Base-by-base conservation (phyloP, 352 stramenopile genomes). In the Globisporangium polare region DNA sequence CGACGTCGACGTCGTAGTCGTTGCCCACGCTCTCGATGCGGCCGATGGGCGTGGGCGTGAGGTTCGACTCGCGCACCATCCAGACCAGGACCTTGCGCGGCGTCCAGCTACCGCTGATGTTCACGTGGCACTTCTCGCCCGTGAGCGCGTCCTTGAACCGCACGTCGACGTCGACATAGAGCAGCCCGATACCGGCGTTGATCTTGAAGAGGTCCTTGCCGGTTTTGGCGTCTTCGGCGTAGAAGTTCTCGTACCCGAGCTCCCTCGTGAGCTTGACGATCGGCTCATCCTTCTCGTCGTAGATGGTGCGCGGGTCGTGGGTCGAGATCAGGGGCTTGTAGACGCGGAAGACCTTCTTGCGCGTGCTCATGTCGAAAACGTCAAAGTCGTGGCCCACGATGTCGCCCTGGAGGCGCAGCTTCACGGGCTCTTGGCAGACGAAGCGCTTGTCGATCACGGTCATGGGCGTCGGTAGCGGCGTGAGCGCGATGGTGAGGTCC, bases 171-270 rank as follows among this genome's bases (percentile, higher is more conserved):
- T 63, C 33, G 5, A 53, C 65, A 0, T 54, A 47, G 18, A 68
- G 62, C 6, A 26, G 66, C 56, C 35, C 61, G 61, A 0, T 18
- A 39, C 10, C 54, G 50, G 33, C 33, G 29, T 56, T 62, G 24
- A 65, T 66, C 33, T 50, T 60, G 9, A 72, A 60, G 12, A 62
- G 9, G 20, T 65, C 43, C 17, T 73, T 31, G 20, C 49, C 35
- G 42, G 71, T 71, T 50, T 58, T 66, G 41, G 49, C 39, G 33
- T 73, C 9, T 12, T 10, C 24, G n/a, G 2, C 26, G 13, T 9
- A 35, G 26, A 26, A 31, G 31, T 15, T 22, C 3, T 35, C 29
- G 29, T 35, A 35, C 3, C 29, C 29, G 29, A 35, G 29, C 29
- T 35, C 29, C 29, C 29, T 35, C 29, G 29, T 35, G 29, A 35